Evolutionary conservation across 345 rosid species (phyloP), one percentile per base, ranked within the genome.

Genomic region (Syzygium aromaticum): DNA sequence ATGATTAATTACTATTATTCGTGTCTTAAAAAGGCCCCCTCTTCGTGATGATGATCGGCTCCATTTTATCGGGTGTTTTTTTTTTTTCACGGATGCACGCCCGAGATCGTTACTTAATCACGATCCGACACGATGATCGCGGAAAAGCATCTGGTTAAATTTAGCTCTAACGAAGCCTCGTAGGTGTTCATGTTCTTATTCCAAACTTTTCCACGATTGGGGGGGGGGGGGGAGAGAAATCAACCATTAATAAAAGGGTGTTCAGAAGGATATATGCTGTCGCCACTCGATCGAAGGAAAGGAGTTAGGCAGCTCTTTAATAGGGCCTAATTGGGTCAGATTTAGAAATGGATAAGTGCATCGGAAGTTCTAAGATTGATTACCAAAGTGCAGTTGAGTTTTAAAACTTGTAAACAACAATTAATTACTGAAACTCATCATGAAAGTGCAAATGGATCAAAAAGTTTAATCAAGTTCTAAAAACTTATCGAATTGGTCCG

Each of bases 201-300:
- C 43, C 14, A 38, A 40, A 1, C 82, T 19, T 38, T 13, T 21
- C 17, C 22, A 2, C 43, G 5, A 17, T 10, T 28, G 28, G 30
- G 64, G 30, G 8, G 5, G n/a, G 38, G 1, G 2, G 11, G 3
- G 2, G 11, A 11, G 5, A 2, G 8, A 8, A 9, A 9, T 19
- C 49, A 6, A 33, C 43, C 1, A 33, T 13, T 33, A 8, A 33
- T 7, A 33, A 33, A 38, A 33, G 59, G 59, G 59, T 3, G 19
- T 19, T 38, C 13, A 38, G 27, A 38, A 61, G 73, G 19, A 61
- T 28, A 61, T n/a, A 61, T 61, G 73, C 38, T 6, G 73, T n/a
- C n/a, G 73, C 73, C 73, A 61, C 73, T 61, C 73, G 73, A 61
- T 7, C 33, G 73, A 61, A n/a, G 67, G 16, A 0, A 27, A 59